These are phyloP conservation scores for Eragrostis curvula DNA, from an alignment of 176 grass and related monocot genomes.

Conservation along the genomic window DNA sequence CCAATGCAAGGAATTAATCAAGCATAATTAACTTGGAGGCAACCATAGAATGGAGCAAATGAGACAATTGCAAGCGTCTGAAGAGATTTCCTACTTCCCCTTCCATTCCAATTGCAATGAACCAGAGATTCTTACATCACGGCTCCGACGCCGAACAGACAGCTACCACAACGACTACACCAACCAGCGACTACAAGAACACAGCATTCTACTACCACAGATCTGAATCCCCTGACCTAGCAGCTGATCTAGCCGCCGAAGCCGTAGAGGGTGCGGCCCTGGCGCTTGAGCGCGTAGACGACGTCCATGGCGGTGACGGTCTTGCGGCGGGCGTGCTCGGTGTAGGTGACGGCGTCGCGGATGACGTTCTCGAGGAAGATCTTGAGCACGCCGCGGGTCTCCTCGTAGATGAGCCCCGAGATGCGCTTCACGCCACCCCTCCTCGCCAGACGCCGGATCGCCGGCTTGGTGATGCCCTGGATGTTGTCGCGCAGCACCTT, in stretches of 20 bases:
- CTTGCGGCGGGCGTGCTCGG: constrained; percentile 90
- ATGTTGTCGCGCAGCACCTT: constrained; percentile 97
- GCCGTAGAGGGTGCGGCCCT: constrained; percentile 89
- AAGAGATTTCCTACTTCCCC: not conserved
- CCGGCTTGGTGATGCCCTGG: constrained; percentile 96
- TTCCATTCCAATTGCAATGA: not conserved
- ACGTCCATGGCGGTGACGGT: constrained; percentile 97
- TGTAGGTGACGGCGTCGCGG: constrained; percentile 96
- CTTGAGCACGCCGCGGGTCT: constrained; percentile 97
- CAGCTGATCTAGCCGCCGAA: constrained; percentile 62
- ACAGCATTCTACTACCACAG: not conserved
- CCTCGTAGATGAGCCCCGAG: constrained; percentile 91
- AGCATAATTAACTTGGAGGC: not conserved
- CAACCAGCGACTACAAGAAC: not conserved
- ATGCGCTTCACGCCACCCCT: constrained; percentile 96
- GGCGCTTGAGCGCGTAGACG: constrained; percentile 93
- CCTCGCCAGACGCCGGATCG: constrained; percentile 72
- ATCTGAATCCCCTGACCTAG: not conserved
- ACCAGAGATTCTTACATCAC: not conserved
- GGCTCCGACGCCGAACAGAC: not conserved
- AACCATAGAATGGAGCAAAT: not conserved
- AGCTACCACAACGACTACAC: not conserved
- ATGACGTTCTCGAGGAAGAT: constrained; percentile 99
- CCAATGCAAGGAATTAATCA: not conserved
- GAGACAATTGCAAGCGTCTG: not conserved